Percentiles rank a stretch among this genome's conserved stretches.
Evolutionary conservation across 2,329 filamentous ascomycete genomes (phyloP).

Genomic region (Aspergillus sp.): DNA sequence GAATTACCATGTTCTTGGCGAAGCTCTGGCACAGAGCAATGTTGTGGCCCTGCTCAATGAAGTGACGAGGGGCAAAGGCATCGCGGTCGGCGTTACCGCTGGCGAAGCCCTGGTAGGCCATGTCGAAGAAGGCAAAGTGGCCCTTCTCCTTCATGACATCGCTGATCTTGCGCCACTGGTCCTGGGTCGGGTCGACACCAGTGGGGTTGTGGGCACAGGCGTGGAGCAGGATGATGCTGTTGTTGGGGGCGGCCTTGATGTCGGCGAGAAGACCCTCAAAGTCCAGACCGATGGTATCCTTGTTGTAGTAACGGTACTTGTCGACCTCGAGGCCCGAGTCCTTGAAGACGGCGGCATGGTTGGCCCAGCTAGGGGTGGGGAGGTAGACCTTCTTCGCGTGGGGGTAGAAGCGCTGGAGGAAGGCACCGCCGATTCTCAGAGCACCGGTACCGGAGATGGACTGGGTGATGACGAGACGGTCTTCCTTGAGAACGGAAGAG

Average conservation of each 20-base stretch:
- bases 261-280: constrained; percentile 91
- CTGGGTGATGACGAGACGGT: constrained; percentile 87
- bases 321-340: constrained; percentile 87
- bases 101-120: constrained; percentile 98
- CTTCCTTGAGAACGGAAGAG: constrained; percentile 69
- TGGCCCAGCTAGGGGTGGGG: constrained; percentile 93
- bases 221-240: constrained; percentile 89
- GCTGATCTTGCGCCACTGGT: constrained; percentile 92
- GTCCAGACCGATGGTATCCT: constrained; percentile 96
- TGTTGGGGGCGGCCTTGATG: constrained; percentile 81
- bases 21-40: constrained; percentile 89
- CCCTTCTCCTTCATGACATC: constrained; percentile 77
- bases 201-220: constrained; percentile 98
- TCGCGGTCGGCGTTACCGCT: constrained; percentile 89
- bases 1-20: constrained; percentile 92
- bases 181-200: constrained; percentile 85
- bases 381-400: constrained; percentile 95
- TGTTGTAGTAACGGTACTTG: constrained; percentile 99
- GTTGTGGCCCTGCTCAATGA: constrained; percentile 87
- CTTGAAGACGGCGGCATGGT: constrained; percentile 95
- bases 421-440: constrained; percentile 88
- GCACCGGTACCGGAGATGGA: constrained; percentile 97
- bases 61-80: constrained; percentile 89
- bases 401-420: constrained; percentile 88
- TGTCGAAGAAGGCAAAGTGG: constrained; percentile 97